Evolutionary conservation across 352 stramenopile genomes (phyloP).

Genomic region (Pythium aquatile): DNA sequence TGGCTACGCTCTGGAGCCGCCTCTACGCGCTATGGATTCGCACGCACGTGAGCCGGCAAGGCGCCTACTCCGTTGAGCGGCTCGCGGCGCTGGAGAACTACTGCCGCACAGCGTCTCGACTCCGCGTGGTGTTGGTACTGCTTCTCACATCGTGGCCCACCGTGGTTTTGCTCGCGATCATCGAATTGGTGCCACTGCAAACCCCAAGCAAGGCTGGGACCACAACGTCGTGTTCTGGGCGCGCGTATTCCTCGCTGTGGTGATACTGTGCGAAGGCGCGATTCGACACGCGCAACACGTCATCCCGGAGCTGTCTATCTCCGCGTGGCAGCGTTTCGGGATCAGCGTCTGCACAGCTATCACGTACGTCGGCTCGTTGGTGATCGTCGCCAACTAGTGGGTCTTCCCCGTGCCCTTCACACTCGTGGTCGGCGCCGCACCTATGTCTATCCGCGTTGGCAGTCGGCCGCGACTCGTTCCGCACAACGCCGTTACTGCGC

Average conservation of each 20-base stretch:
- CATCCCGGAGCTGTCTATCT: slow-evolving; percentile 3
- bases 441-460: slow-evolving; percentile 14
- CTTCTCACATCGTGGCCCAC: not conserved
- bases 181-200: slow-evolving; percentile 15
- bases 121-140: slow-evolving; percentile 5
- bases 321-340: not conserved
- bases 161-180: not conserved
- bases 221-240: slow-evolving; percentile 1
- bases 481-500: slow-evolving; percentile 14
- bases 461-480: slow-evolving; percentile 20
- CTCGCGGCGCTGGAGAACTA: slow-evolving; percentile 11
- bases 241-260: not conserved
- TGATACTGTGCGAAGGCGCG: not conserved
- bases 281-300: not conserved
- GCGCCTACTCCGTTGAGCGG: slow-evolving; percentile 20
- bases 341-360: not conserved
- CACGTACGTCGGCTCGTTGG: slow-evolving; percentile 6
- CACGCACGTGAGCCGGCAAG: not conserved
- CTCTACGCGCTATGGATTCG: not conserved
- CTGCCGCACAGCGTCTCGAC: not conserved
- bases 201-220: slow-evolving; percentile 3
- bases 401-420: slow-evolving; percentile 42
- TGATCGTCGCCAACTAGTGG: slow-evolving; percentile 30
- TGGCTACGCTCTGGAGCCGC: not conserved
- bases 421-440: slow-evolving; percentile 20